Conservation (phyloP, 2,329 filamentous ascomycete genomes). For the Lasiodiplodia hormozganensis region DNA sequence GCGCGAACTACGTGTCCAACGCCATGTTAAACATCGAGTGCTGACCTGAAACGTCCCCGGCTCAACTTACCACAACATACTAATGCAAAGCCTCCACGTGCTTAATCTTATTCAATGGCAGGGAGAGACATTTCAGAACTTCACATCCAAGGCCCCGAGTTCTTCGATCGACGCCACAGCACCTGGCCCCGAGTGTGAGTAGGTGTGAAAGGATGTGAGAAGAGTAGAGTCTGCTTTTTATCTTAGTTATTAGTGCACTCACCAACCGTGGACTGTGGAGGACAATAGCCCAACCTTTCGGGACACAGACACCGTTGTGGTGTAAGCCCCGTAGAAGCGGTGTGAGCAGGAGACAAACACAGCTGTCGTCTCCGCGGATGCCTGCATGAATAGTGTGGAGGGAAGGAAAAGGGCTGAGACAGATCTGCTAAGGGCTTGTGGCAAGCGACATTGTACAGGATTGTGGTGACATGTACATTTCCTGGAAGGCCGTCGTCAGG, state of each 20-base stretch:
- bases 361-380: not conserved
- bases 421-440: not conserved
- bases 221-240: not conserved
- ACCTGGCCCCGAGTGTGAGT: not conserved
- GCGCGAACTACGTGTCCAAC: not conserved
- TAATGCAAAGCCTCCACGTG: constrained; percentile 7
- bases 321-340: constrained; percentile 14
- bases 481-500: not conserved
- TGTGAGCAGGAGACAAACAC: not conserved
- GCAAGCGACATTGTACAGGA: not conserved
- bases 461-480: not conserved
- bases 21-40: not conserved
- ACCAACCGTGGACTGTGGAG: not conserved
- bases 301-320: constrained; percentile 16
- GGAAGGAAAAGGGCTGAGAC: constrained; percentile 9
- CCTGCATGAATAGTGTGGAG: not conserved
- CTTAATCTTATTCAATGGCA: not conserved
- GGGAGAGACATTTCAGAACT: not conserved
- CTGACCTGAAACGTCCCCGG: not conserved
- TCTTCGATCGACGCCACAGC: not conserved
- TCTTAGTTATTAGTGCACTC: not conserved
- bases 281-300: constrained; percentile 1
- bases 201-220: not conserved
- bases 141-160: not conserved
- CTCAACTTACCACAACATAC: not conserved